phyloP scores from a whole-genome alignment of 2,329 filamentous ascomycete genomes.

The Sporothrix protearum region DNA sequence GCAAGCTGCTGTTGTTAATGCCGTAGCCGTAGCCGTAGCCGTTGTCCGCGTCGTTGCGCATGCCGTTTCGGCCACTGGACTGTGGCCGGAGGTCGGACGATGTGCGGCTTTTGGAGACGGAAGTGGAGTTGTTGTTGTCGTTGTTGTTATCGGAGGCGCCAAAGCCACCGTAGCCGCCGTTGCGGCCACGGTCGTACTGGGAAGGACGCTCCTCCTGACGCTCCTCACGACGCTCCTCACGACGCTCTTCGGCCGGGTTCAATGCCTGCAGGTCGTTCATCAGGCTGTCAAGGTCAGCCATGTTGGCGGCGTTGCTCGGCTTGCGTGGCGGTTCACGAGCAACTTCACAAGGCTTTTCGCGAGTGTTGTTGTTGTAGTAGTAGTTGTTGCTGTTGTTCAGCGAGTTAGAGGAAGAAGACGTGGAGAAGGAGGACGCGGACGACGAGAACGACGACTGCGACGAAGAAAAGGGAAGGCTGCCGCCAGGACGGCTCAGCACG shows the following conservation, averaged over 20 bases:
- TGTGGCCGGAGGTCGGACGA: conserved; percentile 22
- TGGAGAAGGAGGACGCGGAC: conserved; percentile 30
- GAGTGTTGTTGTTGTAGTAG: neutral
- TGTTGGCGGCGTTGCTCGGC: conserved; percentile 40
- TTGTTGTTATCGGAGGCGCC: neutral
- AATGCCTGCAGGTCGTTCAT: conserved; percentile 57
- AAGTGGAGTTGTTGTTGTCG: neutral
- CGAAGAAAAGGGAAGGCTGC: conserved; percentile 53
- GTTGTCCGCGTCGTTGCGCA: neutral
- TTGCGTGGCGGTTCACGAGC: neutral
- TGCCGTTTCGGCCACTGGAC: conserved; percentile 15
- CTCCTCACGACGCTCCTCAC: neutral
- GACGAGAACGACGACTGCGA: conserved; percentile 53
- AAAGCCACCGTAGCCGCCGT: neutral
- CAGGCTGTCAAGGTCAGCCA: conserved; percentile 48
- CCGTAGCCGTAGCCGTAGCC: too few relatives aligned
- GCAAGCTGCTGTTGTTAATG: neutral
- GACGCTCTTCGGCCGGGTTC: conserved; percentile 28
- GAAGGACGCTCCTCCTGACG: neutral
- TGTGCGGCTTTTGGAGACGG: conserved; percentile 9
- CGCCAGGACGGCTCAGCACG: conserved; percentile 49
- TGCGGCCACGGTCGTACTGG: conserved; percentile 9
- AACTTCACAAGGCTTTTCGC: neutral
- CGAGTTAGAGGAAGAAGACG: conserved; percentile 13
- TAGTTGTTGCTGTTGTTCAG: conserved; percentile 1